phyloP scores from a whole-genome alignment of 768 basidiomycete genomes.

The Imleria badia region DNA sequence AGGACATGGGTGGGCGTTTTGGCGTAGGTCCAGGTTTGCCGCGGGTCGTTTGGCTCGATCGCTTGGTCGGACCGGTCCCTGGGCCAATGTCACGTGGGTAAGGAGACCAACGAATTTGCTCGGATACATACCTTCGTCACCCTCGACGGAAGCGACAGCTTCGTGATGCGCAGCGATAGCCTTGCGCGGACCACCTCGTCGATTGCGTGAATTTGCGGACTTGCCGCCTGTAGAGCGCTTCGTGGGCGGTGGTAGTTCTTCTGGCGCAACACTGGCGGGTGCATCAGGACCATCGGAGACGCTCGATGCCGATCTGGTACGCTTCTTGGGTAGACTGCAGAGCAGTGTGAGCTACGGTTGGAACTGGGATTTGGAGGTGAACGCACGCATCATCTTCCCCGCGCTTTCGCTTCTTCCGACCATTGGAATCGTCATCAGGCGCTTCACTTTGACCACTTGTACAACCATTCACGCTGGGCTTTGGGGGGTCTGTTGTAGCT shows the following conservation, averaged over 20 bases:
- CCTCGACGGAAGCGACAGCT: constrained; percentile 40
- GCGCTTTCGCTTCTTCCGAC: constrained; percentile 73
- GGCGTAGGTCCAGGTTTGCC: constrained; percentile 28
- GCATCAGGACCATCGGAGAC: constrained; percentile 57
- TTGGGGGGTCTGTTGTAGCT: constrained; percentile 44
- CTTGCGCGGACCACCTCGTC: constrained; percentile 33
- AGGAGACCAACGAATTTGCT: constrained; percentile 12
- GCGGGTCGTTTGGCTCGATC: constrained; percentile 43
- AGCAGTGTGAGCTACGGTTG: constrained; percentile 9
- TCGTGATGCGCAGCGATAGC: constrained; percentile 22
- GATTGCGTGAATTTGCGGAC: constrained; percentile 29
- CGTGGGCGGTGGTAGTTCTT: constrained; percentile 41
- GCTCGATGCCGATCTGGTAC: constrained; percentile 73
- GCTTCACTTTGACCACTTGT: constrained; percentile 40
- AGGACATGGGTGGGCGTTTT: constrained; percentile 32
- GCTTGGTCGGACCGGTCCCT: constrained; percentile 34
- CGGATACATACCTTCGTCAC: constrained; percentile 59
- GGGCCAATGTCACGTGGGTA: constrained; percentile 40
- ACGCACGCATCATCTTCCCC: constrained; percentile 71
- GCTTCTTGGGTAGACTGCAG: constrained; percentile 58
- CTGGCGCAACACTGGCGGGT: constrained; percentile 36
- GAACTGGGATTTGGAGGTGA: not conserved
- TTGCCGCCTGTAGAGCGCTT: constrained; percentile 29
- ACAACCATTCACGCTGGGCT: constrained; percentile 36
- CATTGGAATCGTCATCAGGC: constrained; percentile 51